Evolutionary conservation across 352 stramenopile species (phyloP).

Genomic region (Phytopythium boreale): DNA sequence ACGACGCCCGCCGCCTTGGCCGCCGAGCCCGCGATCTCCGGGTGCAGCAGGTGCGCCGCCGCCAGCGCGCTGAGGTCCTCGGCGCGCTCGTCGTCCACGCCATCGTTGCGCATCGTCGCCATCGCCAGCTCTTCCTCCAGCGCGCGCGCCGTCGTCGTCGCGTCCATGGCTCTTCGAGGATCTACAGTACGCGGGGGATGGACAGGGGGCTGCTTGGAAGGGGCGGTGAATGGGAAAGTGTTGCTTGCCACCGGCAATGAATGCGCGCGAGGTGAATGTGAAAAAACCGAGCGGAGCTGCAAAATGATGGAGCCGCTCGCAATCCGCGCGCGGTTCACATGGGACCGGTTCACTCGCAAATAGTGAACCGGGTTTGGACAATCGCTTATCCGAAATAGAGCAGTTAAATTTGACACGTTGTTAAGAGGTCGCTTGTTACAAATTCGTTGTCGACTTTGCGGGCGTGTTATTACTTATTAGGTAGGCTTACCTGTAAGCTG

Average conservation of each 20-base stretch:
- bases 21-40: slow-evolving; percentile 23
- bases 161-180: background rate
- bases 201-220: background rate
- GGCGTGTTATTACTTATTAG: too few relatives aligned
- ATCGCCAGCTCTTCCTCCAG: background rate
- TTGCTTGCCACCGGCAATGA: background rate
- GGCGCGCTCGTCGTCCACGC: background rate
- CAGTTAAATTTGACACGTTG: too few relatives aligned
- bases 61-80: slow-evolving; percentile 8
- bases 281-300: too few relatives aligned
- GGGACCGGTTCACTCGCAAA: background rate
- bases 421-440: background rate
- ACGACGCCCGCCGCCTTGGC: slow-evolving; percentile 8
- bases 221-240: background rate
- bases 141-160: background rate
- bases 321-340: too few relatives aligned
- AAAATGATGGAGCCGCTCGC: background rate
- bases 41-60: slow-evolving; percentile 20
- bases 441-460: too few relatives aligned
- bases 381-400: too few relatives aligned
- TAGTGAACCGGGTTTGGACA: too few relatives aligned
- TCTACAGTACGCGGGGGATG: background rate
- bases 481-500: too few relatives aligned
- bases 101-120: background rate
- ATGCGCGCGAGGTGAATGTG: background rate